A percentile compares a stretch with the other conserved stretches of the same genome.
These are phyloP conservation scores for Fusarium sp. DNA, from an alignment of 2,329 filamentous ascomycete species.

Conservation along the genomic window DNA sequence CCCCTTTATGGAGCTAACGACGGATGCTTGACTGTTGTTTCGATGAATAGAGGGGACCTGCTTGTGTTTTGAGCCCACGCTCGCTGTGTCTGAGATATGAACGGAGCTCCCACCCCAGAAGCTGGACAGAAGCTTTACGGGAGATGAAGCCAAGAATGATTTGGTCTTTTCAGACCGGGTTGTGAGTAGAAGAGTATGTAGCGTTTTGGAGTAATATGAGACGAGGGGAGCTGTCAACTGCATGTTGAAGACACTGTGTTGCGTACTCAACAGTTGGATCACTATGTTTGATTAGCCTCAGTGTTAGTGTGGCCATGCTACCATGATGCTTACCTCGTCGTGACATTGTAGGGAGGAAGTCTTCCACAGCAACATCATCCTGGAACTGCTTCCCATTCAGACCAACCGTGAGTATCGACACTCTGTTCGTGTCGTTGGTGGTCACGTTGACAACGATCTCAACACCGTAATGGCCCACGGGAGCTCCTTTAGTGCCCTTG, in stretches of 20 bases:
- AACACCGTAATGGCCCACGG: slow-evolving; percentile 73
- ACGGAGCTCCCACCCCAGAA: slow-evolving; percentile 72
- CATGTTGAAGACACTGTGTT: slow-evolving; percentile 73
- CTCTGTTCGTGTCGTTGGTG: slow-evolving; percentile 60
- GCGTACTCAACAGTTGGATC: slow-evolving; percentile 74
- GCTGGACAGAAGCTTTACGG: slow-evolving; percentile 88
- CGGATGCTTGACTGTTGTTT: slow-evolving; percentile 61
- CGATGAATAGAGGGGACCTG: slow-evolving; percentile 53
- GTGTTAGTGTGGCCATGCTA: not conserved
- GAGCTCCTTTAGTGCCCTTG: slow-evolving; percentile 71
- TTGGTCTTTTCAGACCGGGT: slow-evolving; percentile 70
- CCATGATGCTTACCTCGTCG: slow-evolving; percentile 67
- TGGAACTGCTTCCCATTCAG: slow-evolving; percentile 75
- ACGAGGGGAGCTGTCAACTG: slow-evolving; percentile 73
- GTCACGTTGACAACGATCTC: slow-evolving; percentile 74
- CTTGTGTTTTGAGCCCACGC: slow-evolving; percentile 52
- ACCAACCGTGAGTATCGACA: slow-evolving; percentile 65
- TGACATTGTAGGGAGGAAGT: slow-evolving; percentile 78
- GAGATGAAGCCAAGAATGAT: slow-evolving; percentile 81
- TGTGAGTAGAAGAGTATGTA: slow-evolving; percentile 73
- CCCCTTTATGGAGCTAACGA: slow-evolving; percentile 62
- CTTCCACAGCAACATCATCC: slow-evolving; percentile 76
- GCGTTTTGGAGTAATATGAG: slow-evolving; percentile 78
- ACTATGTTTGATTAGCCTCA: slow-evolving; percentile 61
- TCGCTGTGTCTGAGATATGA: slow-evolving; percentile 48